These are phyloP conservation scores for Toxicodendron radicans DNA, from an alignment of 345 rosid genomes.

Conservation along the genomic window DNA sequence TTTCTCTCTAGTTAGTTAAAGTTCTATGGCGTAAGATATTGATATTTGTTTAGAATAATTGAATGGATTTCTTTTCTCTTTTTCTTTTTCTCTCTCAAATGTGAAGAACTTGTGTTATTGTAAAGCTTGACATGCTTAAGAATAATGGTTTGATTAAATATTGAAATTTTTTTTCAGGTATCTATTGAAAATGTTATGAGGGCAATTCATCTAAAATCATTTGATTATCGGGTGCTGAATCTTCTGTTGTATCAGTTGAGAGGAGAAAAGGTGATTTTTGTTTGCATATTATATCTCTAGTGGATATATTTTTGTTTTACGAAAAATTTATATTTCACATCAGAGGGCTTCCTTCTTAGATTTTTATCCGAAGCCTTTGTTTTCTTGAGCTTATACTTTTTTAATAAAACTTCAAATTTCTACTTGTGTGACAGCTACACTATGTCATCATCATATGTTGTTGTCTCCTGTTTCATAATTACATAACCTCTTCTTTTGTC, in stretches of 20 bases:
- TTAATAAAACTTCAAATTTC: neutral
- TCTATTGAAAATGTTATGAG: conserved; percentile 66
- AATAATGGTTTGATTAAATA: neutral
- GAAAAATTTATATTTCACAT: neutral
- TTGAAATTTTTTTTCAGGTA: conserved; percentile 39
- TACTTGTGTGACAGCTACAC: neutral
- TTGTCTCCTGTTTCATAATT: neutral
- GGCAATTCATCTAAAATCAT: conserved; percentile 82
- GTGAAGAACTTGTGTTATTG: neutral
- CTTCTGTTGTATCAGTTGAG: conserved; percentile 76
- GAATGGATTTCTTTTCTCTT: no score
- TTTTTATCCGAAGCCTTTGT: neutral
- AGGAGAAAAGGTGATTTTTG: conserved; percentile 51
- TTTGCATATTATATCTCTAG: conserved; percentile 8
- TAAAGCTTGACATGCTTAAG: neutral
- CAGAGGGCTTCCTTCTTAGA: neutral
- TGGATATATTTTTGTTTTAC: neutral
- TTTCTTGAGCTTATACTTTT: neutral
- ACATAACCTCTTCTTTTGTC: neutral
- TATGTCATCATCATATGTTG: neutral
- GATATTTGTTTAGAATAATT: no score
- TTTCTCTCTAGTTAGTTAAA: no score
- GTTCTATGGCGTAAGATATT: no score
- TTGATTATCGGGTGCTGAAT: conserved; percentile 84
- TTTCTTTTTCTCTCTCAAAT: no score